These are phyloP conservation scores for Pyronema omphalodes DNA, from an alignment of 495 filamentous ascomycete genomes.

Conservation along the genomic window DNA sequence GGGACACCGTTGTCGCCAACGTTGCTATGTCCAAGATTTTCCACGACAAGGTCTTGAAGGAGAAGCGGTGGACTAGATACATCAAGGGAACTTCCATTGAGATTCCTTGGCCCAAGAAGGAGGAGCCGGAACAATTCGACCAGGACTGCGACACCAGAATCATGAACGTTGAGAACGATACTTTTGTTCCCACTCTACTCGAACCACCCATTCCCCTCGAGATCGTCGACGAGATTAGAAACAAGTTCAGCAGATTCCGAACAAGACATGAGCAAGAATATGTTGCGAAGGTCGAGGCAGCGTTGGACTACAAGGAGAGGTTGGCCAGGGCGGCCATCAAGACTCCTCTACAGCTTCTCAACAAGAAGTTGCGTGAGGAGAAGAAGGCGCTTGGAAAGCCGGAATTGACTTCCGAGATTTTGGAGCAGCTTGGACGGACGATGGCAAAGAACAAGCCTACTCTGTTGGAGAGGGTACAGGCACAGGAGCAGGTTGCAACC, in stretches of 20 bases:
- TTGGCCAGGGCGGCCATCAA: constrained; percentile 27
- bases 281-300: constrained; percentile 40
- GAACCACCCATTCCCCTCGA: constrained; percentile 56
- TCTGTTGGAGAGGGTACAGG: constrained; percentile 20
- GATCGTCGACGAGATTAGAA: constrained; percentile 75
- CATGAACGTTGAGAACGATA: constrained; percentile 52
- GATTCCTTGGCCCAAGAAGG: constrained; percentile 55
- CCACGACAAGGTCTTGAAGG: constrained; percentile 31
- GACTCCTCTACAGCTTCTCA: constrained; percentile 29
- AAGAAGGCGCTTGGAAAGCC: constrained; percentile 30
- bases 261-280: constrained; percentile 57
- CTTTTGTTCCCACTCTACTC: constrained; percentile 57
- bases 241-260: constrained; percentile 68
- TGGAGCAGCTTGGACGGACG: constrained; percentile 46
- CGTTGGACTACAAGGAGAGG: constrained; percentile 39
- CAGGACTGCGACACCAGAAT: constrained; percentile 50
- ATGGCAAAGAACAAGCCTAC: constrained; percentile 38
- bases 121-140: constrained; percentile 33
- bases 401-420: constrained; percentile 38
- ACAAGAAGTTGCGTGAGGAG: constrained; percentile 26
- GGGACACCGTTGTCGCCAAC: constrained; percentile 59
- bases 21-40: constrained; percentile 31
- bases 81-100: constrained; percentile 41
- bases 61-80: constrained; percentile 30
- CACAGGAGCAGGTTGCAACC: neutral